These are phyloP conservation scores for Ambrosia trifida DNA, from an alignment of 129 eudicot species.

Conservation along the genomic window DNA sequence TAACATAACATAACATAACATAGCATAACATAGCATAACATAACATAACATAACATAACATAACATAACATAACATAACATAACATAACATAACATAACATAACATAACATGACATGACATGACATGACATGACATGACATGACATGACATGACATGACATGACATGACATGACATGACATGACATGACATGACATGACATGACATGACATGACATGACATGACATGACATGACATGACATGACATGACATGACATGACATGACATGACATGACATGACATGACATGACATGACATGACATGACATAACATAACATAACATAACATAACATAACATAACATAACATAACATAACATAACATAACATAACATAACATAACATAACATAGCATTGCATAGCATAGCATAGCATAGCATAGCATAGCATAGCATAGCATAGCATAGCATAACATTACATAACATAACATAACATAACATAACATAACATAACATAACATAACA, in stretches of 20 bases:
- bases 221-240: background rate
- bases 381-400: background rate
- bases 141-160: too few relatives aligned
- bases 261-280: background rate
- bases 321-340: background rate
- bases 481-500: background rate
- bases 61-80: background rate
- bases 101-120: background rate
- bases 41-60: background rate
- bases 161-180: background rate
- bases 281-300: background rate
- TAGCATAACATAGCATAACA: background rate
- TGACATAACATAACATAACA: background rate
- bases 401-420: background rate
- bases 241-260: background rate
- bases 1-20: background rate
- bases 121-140: too few relatives aligned
- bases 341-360: background rate
- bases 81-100: background rate
- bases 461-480: background rate
- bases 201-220: background rate
- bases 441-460: background rate
- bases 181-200: background rate
- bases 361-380: background rate
- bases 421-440: background rate